Percentiles rank a stretch among this genome's conserved stretches.
phyloP scores from a whole-genome alignment of 345 rosid species.

The Salix purpurea region DNA sequence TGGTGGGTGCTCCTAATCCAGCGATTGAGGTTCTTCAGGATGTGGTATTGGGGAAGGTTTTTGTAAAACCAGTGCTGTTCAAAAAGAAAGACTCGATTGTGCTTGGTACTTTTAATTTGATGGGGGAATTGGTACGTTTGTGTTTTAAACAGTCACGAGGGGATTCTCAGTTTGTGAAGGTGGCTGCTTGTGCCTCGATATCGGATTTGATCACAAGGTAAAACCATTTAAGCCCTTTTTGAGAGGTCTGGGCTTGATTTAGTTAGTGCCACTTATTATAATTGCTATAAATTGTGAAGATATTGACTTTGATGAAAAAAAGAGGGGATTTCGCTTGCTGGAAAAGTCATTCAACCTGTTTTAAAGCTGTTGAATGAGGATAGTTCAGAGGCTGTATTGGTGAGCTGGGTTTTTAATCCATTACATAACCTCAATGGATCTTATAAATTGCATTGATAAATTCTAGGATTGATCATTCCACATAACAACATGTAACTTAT shows the following conservation, averaged over 20 bases:
- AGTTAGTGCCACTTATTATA: background rate
- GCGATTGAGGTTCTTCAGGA: too few species aligned
- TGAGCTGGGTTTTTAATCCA: slow-evolving; percentile 26
- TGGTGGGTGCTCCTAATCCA: too few species aligned
- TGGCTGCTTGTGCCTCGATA: slow-evolving; percentile 65
- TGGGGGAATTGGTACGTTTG: background rate
- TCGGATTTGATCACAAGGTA: slow-evolving; percentile 75
- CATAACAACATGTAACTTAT: too few species aligned
- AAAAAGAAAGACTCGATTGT: too few species aligned
- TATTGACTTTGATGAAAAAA: slow-evolving; percentile 35
- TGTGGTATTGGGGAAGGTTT: too few species aligned
- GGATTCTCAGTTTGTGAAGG: slow-evolving; percentile 69
- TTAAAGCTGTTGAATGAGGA: slow-evolving; percentile 69
- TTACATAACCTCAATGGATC: background rate
- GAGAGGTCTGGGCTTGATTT: background rate
- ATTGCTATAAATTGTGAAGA: background rate
- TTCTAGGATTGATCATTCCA: too few species aligned
- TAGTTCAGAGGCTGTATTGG: slow-evolving; percentile 56
- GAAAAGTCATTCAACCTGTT: slow-evolving; percentile 60
- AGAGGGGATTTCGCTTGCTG: slow-evolving; percentile 56
- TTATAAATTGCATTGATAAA: too few species aligned
- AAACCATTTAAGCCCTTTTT: background rate
- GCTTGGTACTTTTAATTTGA: background rate
- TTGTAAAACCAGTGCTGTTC: too few species aligned
- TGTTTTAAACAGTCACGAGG: slow-evolving; percentile 48